Base-by-base conservation (phyloP, 2,329 filamentous ascomycete genomes). In the Botryotinia globosa region DNA sequence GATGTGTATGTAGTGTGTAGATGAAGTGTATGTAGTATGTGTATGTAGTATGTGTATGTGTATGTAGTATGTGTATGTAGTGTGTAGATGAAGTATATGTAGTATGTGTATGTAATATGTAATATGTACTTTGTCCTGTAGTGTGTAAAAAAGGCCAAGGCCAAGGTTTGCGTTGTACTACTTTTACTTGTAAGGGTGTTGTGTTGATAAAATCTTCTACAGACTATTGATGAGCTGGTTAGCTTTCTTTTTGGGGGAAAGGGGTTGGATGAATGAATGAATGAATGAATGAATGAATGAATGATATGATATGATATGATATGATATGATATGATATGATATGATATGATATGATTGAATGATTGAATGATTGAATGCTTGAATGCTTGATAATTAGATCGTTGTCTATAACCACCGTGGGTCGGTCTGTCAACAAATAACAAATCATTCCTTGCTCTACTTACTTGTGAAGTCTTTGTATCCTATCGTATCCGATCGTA, bases 141-240 rank as follows among this genome's bases (percentile, higher is more conserved):
- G 48, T 51, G 48, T n/a, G 48, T n/a, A 7, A n/a, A 54, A 56
- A 56, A 56, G 14, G 51, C n/a, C 32, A 32, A 32, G 56, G 58
- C 34, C 25, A 39, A 20, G 58, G 58, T 34, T 39, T 56, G 51
- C 51, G 51, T 56, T 56, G 51, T 56, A 54, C 48, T 32, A 29
- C 37, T 39, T 39, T 39, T 39, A 39, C 51, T 29, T 54, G 48
- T 54, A 54, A 29, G 51, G 58, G 58, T 59, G 32, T 59, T 32
- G 58, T 37, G 32, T 59, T 20, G 32, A 34, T 59, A 58, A 59
- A 59, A 54, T n/a, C 48, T 29, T 61, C 22, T 61, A n/a, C n/a
- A n/a, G n/a, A n/a, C n/a, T n/a, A 8, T 61, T 61, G 58, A 61
- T 61, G 58, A 61, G 58, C 58, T 61, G 58, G 58, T 61, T 56